A percentile compares a stretch with the other conserved stretches of the same genome.
Conservation (phyloP, 805 yeast genomes). For the Spathaspora boniae region DNA sequence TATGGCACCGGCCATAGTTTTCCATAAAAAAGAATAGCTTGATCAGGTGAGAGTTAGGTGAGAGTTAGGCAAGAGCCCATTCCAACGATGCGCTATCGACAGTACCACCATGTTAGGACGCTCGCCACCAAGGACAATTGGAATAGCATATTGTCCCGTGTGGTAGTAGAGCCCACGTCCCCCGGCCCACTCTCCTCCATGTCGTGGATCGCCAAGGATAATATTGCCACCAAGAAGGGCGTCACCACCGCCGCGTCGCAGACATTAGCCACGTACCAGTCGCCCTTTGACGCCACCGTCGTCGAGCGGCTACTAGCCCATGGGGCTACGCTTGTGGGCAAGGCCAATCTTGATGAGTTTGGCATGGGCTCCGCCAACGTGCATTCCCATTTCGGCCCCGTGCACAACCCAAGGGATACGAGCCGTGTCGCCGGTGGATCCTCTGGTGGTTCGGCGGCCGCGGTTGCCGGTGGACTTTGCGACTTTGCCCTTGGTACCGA, state of each 20-base stretch:
- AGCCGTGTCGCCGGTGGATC: slow-evolving; percentile 74
- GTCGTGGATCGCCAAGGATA: slow-evolving; percentile 56
- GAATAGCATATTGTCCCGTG: slow-evolving; percentile 2
- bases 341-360: slow-evolving; percentile 92
- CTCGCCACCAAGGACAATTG: slow-evolving; percentile 1
- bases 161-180: background rate
- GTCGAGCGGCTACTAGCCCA: slow-evolving; percentile 47
- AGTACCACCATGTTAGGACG: too few species aligned
- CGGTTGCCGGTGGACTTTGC: slow-evolving; percentile 69
- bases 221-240: slow-evolving; percentile 58
- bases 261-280: slow-evolving; percentile 52
- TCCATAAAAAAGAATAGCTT: too few species aligned
- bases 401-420: slow-evolving; percentile 45
- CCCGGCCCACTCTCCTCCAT: slow-evolving; percentile 9
- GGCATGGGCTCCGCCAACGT: slow-evolving; percentile 89
- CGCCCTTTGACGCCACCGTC: slow-evolving; percentile 85
- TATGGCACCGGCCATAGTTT: too few species aligned
- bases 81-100: too few species aligned
- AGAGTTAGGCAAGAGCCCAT: too few species aligned
- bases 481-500: slow-evolving; percentile 89
- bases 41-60: too few species aligned
- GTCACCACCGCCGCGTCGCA: slow-evolving; percentile 81
- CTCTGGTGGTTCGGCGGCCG: slow-evolving; percentile 94
- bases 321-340: slow-evolving; percentile 64
- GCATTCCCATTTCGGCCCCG: slow-evolving; percentile 54